These are phyloP conservation scores for Kodamaea hsintzibuensis DNA, from an alignment of 805 yeast species.

Conservation along the genomic window DNA sequence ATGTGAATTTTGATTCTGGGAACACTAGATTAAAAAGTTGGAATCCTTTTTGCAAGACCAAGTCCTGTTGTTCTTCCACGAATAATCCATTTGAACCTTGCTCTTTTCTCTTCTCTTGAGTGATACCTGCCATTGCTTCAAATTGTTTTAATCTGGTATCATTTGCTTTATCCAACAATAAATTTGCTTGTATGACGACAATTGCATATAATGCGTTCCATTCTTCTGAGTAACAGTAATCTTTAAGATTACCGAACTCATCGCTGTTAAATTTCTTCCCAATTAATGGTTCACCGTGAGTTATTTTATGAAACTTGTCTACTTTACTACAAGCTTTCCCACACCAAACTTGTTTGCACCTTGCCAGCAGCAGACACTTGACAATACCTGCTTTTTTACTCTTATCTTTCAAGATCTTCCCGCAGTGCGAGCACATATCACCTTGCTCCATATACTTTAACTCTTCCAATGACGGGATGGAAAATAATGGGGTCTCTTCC, in stretches of 20 bases:
- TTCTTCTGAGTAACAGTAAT: constrained; percentile 60
- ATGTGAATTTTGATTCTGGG: constrained; percentile 35
- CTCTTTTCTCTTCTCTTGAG: constrained; percentile 65
- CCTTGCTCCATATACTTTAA: constrained; percentile 58
- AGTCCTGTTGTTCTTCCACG: constrained; percentile 55
- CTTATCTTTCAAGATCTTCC: constrained; percentile 38
- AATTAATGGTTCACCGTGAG: constrained; percentile 43
- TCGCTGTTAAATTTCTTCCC: constrained; percentile 34
- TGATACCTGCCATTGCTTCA: constrained; percentile 63
- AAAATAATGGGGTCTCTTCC: constrained; percentile 60
- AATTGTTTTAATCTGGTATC: constrained; percentile 48
- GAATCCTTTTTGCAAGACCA: constrained; percentile 61
- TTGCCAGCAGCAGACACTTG: constrained; percentile 8
- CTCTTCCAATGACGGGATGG: constrained; percentile 69
- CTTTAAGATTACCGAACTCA: constrained; percentile 57
- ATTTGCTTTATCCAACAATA: constrained; percentile 40
- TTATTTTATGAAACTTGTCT: constrained; percentile 33
- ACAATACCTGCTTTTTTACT: constrained; percentile 48
- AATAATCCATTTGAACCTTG: constrained; percentile 57
- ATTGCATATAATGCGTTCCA: constrained; percentile 72
- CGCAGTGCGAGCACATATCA: constrained; percentile 74
- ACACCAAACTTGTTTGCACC: constrained; percentile 72
- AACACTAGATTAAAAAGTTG: constrained; percentile 52
- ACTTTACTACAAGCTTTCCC: constrained; percentile 55
- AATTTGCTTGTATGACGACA: constrained; percentile 54